A percentile compares a stretch with the other conserved stretches of the same genome.
Evolutionary conservation across 495 filamentous ascomycete species (phyloP).

Genomic region (Thermothielavioides terrestris): DNA sequence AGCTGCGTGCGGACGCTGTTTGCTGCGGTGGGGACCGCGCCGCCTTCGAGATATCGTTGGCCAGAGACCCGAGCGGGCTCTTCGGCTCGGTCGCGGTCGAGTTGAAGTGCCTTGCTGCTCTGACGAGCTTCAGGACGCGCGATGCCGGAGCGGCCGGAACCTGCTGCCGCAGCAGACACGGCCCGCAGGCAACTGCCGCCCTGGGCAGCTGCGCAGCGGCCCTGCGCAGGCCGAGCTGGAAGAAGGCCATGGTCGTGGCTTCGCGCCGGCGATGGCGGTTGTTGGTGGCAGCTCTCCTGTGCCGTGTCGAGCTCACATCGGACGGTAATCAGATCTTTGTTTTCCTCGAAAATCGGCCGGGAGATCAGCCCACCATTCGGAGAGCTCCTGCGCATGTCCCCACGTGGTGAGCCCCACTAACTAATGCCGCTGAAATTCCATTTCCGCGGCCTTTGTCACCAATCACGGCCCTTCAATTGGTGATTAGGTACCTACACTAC

Average conservation of each 20-base stretch:
- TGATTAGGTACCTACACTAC: too few species aligned
- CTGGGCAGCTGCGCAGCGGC: conserved; percentile 46
- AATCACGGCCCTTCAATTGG: too few species aligned
- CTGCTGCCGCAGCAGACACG: conserved; percentile 49
- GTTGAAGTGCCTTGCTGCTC: conserved; percentile 18
- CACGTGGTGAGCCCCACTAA: neutral
- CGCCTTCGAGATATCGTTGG: conserved; percentile 8
- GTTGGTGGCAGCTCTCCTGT: conserved; percentile 1
- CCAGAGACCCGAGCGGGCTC: conserved; percentile 9
- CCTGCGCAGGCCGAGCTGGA: conserved; percentile 44
- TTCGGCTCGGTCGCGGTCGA: conserved; percentile 2
- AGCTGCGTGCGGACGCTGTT: neutral
- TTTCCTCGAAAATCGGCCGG: neutral
- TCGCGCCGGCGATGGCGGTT: conserved; percentile 11
- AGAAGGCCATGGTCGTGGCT: conserved; percentile 33
- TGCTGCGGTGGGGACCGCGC: neutral
- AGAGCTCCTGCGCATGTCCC: neutral
- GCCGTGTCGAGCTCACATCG: conserved; percentile 6
- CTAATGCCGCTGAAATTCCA: too few species aligned
- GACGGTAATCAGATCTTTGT: neutral
- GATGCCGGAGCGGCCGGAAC: conserved; percentile 22
- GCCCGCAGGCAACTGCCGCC: conserved; percentile 53
- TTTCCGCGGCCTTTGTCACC: too few species aligned
- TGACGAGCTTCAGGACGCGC: conserved; percentile 18
- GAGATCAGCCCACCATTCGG: conserved; percentile 13